These are phyloP conservation scores for Phytophthora sansomeana DNA, from an alignment of 352 stramenopile species.

Conservation along the genomic window DNA sequence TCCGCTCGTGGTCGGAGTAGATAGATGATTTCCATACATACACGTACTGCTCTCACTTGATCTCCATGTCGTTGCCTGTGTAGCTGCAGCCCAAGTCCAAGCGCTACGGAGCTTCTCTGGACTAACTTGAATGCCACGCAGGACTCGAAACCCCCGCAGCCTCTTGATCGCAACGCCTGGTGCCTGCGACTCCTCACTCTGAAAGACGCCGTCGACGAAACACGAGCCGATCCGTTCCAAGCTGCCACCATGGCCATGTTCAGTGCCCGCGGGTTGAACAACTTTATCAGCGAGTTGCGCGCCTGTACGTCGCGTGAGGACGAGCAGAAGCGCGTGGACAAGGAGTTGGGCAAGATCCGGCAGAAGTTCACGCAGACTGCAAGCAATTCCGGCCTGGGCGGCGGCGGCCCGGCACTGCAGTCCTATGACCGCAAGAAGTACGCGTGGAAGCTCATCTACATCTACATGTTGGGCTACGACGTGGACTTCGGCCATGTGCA, in stretches of 20 bases:
- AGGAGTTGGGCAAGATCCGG: conserved; percentile 98
- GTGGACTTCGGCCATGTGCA: conserved; percentile 99
- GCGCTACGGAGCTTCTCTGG: background rate
- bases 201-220: conserved; percentile 19
- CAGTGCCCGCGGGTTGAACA: conserved; percentile 80
- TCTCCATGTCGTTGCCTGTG: background rate
- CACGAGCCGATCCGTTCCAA: background rate
- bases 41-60: conserved; percentile 34
- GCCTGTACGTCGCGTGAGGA: conserved; percentile 90
- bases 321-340: conserved; percentile 96
- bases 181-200: conserved; percentile 15
- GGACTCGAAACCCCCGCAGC: conserved; percentile 19
- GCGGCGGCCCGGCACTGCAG: conserved; percentile 68
- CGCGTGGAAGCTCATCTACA: conserved; percentile 99
- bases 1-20: conserved; percentile 23
- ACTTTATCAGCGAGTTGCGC: conserved; percentile 85
- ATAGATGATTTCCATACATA: conserved; percentile 51
- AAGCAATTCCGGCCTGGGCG: conserved; percentile 21
- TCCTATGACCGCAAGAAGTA: conserved; percentile 99
- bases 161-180: conserved; percentile 10
- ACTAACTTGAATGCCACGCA: background rate
- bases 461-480: conserved; percentile 99
- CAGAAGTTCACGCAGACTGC: conserved; percentile 94
- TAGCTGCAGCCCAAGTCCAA: conserved; percentile 1
- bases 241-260: conserved; percentile 73